phyloP scores from a whole-genome alignment of 106 monocot genomes.

The Triglochin maritima region DNA sequence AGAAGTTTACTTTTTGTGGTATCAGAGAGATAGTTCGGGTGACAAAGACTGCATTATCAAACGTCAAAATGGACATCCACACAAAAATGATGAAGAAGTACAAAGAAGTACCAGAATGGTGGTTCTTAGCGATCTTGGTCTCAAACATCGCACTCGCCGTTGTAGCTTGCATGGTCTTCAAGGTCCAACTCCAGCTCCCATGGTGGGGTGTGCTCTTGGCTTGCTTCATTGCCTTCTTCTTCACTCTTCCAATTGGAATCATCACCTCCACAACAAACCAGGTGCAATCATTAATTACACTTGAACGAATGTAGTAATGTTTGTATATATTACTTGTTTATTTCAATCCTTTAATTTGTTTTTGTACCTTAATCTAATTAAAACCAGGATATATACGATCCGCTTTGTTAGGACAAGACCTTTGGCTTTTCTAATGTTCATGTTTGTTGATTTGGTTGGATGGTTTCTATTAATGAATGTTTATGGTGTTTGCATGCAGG shows the following conservation, averaged over 20 bases:
- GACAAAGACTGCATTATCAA: no score
- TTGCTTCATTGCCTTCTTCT: constrained; percentile 28
- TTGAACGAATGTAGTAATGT: neutral
- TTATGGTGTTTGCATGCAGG: neutral
- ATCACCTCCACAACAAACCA: constrained; percentile 50
- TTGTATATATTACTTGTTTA: neutral
- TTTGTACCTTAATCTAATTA: no score
- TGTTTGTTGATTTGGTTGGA: no score
- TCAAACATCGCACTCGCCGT: constrained; percentile 24
- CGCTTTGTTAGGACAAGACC: no score
- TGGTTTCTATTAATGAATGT: no score
- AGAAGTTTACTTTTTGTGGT: no score
- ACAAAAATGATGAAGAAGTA: constrained; percentile 39
- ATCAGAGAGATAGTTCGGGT: no score
- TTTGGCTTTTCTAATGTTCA: no score
- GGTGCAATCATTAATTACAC: constrained; percentile 5
- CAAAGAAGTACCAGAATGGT: constrained; percentile 41
- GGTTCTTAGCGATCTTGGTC: constrained; percentile 30
- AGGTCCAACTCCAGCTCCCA: constrained; percentile 22
- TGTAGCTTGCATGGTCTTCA: constrained; percentile 8
- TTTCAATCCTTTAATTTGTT: no score
- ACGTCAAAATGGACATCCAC: constrained; percentile 27
- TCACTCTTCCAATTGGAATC: constrained; percentile 63
- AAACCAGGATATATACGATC: no score
- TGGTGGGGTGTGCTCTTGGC: constrained; percentile 43